These are phyloP conservation scores for Syzygium syzygioides DNA, from an alignment of 441 rosid genomes.

Conservation along the genomic window DNA sequence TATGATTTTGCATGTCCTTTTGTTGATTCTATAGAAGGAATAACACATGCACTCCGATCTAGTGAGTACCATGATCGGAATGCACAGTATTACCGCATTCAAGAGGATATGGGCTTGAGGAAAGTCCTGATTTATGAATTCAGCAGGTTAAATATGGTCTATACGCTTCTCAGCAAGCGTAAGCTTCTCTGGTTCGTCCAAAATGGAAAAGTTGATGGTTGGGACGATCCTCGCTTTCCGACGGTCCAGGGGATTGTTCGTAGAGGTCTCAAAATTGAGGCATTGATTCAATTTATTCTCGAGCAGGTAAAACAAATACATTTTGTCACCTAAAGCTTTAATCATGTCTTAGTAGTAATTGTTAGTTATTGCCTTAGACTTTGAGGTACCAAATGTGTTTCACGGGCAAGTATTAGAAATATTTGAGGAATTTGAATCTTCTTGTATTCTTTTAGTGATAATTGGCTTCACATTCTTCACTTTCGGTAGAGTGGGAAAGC, in stretches of 20 bases:
- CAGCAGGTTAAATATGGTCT: slow-evolving; percentile 74
- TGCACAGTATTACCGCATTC: slow-evolving; percentile 81
- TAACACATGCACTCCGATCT: slow-evolving; percentile 75
- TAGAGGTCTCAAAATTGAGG: slow-evolving; percentile 82
- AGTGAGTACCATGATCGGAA: slow-evolving; percentile 83
- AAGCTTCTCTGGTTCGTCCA: slow-evolving; percentile 94
- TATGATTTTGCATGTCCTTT: slow-evolving; percentile 97
- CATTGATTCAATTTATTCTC: slow-evolving; percentile 82
- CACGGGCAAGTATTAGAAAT: background rate
- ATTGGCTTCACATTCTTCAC: background rate
- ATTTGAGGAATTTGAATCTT: background rate
- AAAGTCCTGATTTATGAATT: slow-evolving; percentile 77
- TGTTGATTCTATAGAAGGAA: slow-evolving; percentile 79
- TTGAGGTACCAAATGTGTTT: background rate
- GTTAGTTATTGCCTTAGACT: background rate
- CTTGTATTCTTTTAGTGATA: background rate
- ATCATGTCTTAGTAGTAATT: background rate
- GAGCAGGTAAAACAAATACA: slow-evolving; percentile 55
- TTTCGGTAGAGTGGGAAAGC: background rate
- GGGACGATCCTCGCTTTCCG: slow-evolving; percentile 98
- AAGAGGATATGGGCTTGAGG: slow-evolving; percentile 61
- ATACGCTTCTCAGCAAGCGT: slow-evolving; percentile 82
- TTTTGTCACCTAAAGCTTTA: background rate
- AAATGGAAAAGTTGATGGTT: slow-evolving; percentile 79
- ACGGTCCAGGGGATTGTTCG: slow-evolving; percentile 98